Percentiles rank a stretch among this genome's conserved stretches.
These are phyloP conservation scores for Camelina hispida DNA, from an alignment of 345 rosid species.

Conservation along the genomic window DNA sequence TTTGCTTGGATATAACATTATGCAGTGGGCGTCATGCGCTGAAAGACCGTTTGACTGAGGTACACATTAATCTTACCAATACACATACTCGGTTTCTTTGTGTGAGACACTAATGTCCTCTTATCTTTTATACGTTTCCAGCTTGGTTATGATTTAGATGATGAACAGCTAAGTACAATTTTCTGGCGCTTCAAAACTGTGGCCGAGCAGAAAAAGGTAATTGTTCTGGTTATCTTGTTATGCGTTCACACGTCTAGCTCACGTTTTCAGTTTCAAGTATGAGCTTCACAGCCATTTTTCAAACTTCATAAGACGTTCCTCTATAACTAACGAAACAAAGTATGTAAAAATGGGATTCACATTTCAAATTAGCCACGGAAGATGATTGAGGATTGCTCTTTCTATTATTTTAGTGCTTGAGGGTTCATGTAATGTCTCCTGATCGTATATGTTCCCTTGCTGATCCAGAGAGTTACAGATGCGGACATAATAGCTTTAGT, in stretches of 20 bases:
- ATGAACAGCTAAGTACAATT: slow-evolving; percentile 68
- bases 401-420: background rate
- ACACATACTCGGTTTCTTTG: background rate
- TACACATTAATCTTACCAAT: slow-evolving; percentile 35
- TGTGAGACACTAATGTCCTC: slow-evolving; percentile 29
- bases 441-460: slow-evolving; percentile 30
- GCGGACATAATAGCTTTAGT: slow-evolving; percentile 90
- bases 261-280: background rate
- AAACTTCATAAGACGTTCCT: background rate
- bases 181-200: slow-evolving; percentile 93
- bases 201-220: slow-evolving; percentile 92
- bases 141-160: slow-evolving; percentile 88
- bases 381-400: slow-evolving; percentile 15
- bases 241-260: background rate
- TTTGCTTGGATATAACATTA: slow-evolving; percentile 31
- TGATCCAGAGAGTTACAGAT: slow-evolving; percentile 76
- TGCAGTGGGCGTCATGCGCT: slow-evolving; percentile 96
- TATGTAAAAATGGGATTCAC: too few relatives aligned
- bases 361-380: too few relatives aligned
- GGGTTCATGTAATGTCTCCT: slow-evolving; percentile 30
- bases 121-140: slow-evolving; percentile 45
- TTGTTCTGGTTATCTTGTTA: slow-evolving; percentile 4
- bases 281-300: background rate
- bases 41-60: slow-evolving; percentile 78
- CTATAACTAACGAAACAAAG: too few relatives aligned